Base-by-base conservation (phyloP, 495 filamentous ascomycete genomes). In the Talaromyces liani region DNA sequence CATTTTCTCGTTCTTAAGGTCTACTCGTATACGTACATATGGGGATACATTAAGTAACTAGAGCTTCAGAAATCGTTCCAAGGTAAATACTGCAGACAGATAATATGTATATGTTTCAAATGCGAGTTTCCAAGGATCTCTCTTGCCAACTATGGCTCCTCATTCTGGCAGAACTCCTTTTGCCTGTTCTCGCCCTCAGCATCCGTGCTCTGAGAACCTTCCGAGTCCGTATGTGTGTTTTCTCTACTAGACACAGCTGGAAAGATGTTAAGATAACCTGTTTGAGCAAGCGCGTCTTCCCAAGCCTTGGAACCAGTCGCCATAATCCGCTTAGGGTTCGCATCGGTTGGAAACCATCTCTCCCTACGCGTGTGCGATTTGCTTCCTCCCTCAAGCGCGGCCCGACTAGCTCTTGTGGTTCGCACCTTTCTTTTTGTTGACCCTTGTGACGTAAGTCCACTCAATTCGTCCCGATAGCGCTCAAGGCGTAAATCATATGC, bases 321-420 rank as follows among this genome's bases (percentile, higher is more conserved):
- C 68, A 91, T 78, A 1, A 95, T 84, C 33, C 82, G 69, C 7
- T 77, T 70, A 7, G 85, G 78, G 65, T 93, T 88, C 10, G 89
- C 71, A 5, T 85, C 79, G 24, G 78, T 78, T n/a, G 83, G 79
- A 71, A 97, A 93, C 85, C 92, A 97, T 58, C 83, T 81, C 71
- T 94, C 91, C 60, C 83, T 85, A 56, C 91, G 82, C 18, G 85
- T 91, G 2, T 79, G 85, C 41, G 85, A 83, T 67, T 94, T 85
- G 53, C 81, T 80, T 1, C 91, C 87, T 18, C 92, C 93, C 68
- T 96, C 92, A 0, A 93, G 79, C 0, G 93, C 95, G 12, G 89
- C 90, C 41, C 92, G 83, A 29, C 90, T 90, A 22, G 91, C 84
- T 49, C 92, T 77, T 0, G 94, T 97, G 0, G 82, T 93, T 25